These are phyloP conservation scores for Chrysoporthe austroafricana DNA, from an alignment of 2,329 filamentous ascomycete genomes.

Conservation along the genomic window DNA sequence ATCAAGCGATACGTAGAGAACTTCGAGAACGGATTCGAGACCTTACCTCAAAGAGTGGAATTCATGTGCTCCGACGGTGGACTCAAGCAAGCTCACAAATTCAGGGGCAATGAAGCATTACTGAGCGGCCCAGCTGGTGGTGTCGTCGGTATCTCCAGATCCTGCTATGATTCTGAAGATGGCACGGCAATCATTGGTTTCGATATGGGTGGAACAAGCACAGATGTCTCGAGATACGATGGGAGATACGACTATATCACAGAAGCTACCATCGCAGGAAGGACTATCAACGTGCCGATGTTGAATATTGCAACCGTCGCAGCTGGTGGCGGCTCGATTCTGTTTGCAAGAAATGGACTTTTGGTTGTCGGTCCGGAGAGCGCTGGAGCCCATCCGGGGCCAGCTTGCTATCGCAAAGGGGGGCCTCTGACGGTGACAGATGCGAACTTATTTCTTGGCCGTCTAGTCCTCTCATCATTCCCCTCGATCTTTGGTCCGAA, in stretches of 20 bases:
- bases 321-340: constrained; percentile 52
- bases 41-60: constrained; percentile 60
- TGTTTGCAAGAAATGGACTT: constrained; percentile 72
- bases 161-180: constrained; percentile 68
- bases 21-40: constrained; percentile 67
- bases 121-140: constrained; percentile 72
- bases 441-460: constrained; percentile 63
- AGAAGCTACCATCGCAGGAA: constrained; percentile 70
- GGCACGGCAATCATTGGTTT: constrained; percentile 61
- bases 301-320: constrained; percentile 76
- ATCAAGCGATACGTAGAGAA: constrained; percentile 71
- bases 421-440: constrained; percentile 75
- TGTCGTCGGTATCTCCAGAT: constrained; percentile 71
- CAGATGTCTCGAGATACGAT: constrained; percentile 71
- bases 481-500: constrained; percentile 73
- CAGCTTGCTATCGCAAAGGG: constrained; percentile 72
- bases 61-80: constrained; percentile 67
- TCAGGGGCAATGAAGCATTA: constrained; percentile 68
- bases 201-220: constrained; percentile 66
- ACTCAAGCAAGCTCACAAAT: constrained; percentile 55
- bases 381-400: constrained; percentile 72
- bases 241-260: constrained; percentile 74
- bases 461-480: constrained; percentile 64
- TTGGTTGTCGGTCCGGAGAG: constrained; percentile 74
- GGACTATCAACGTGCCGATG: constrained; percentile 73